Conservation (phyloP, 2,329 filamentous ascomycete species). For the Graphilbum fragrans region DNA sequence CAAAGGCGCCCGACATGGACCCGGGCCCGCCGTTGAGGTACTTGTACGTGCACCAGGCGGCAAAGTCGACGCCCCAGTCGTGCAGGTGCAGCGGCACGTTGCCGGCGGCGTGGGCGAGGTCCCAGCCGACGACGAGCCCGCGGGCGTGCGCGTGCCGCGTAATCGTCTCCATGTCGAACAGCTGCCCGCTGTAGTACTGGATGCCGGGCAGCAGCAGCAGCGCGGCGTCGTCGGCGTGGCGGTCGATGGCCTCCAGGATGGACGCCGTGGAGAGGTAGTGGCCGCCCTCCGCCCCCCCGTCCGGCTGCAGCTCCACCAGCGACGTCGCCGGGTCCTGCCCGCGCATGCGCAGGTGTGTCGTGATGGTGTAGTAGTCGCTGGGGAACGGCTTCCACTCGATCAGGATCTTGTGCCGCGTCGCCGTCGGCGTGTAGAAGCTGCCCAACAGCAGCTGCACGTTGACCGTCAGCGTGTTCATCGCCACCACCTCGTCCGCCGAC, state of each 20-base stretch:
- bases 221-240: conserved; percentile 54
- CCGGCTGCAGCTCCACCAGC: conserved; percentile 63
- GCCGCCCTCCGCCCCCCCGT: conserved; percentile 29
- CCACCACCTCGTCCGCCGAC: conserved; percentile 58
- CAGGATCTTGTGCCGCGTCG: conserved; percentile 61
- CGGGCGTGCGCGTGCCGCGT: conserved; percentile 57
- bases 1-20: conserved; percentile 66
- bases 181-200: conserved; percentile 86
- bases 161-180: conserved; percentile 71
- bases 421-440: conserved; percentile 65
- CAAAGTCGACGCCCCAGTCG: conserved; percentile 86
- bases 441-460: conserved; percentile 77
- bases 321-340: conserved; percentile 51
- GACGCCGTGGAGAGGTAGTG: conserved; percentile 53
- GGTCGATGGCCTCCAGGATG: conserved; percentile 61
- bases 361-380: conserved; percentile 77
- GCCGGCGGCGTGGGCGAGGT: conserved; percentile 54
- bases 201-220: conserved; percentile 75
- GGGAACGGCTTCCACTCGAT: conserved; percentile 87
- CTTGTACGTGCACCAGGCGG: conserved; percentile 90
- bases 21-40: conserved; percentile 83
- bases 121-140: conserved; percentile 46
- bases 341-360: conserved; percentile 68
- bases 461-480: conserved; percentile 78
- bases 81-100: conserved; percentile 72